phyloP scores from a whole-genome alignment of 306 rosid genomes.

The Vicia sativa region DNA sequence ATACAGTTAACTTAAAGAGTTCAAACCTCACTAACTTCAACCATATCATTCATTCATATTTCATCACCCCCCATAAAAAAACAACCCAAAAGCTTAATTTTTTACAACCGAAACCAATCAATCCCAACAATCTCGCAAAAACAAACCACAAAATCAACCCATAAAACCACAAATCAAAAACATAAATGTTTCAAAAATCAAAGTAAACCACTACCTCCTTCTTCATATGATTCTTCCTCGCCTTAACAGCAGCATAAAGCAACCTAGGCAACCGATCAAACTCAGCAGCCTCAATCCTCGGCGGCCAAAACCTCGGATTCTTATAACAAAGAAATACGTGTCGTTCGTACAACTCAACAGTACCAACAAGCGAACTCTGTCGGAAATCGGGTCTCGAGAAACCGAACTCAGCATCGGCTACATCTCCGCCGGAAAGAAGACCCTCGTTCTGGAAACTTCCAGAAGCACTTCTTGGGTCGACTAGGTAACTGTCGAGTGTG shows the following conservation, averaged over 20 bases:
- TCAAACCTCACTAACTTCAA: neutral
- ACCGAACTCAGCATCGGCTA: constrained; percentile 69
- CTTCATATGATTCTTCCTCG: constrained; percentile 70
- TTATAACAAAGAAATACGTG: constrained; percentile 90
- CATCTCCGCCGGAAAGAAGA: constrained; percentile 37
- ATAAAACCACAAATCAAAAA: neutral
- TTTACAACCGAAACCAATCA: constrained; percentile 11
- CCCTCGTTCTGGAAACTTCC: constrained; percentile 92
- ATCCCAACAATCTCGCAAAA: neutral
- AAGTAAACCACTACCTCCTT: constrained; percentile 55
- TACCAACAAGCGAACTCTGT: constrained; percentile 63
- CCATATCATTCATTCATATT: neutral
- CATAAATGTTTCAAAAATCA: neutral
- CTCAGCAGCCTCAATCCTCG: constrained; percentile 92
- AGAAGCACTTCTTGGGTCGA: constrained; percentile 78
- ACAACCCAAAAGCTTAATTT: neutral
- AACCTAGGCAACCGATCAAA: constrained; percentile 93
- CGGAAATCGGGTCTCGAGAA: constrained; percentile 70
- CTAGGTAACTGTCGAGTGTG: constrained; percentile 69
- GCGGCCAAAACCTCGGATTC: constrained; percentile 86
- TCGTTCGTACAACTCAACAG: constrained; percentile 76
- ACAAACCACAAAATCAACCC: neutral
- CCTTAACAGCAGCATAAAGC: constrained; percentile 80
- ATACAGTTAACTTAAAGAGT: neutral
- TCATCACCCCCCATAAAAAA: neutral